phyloP scores from a whole-genome alignment of 257 asterid genomes.

The Anisodus tanguticus region DNA sequence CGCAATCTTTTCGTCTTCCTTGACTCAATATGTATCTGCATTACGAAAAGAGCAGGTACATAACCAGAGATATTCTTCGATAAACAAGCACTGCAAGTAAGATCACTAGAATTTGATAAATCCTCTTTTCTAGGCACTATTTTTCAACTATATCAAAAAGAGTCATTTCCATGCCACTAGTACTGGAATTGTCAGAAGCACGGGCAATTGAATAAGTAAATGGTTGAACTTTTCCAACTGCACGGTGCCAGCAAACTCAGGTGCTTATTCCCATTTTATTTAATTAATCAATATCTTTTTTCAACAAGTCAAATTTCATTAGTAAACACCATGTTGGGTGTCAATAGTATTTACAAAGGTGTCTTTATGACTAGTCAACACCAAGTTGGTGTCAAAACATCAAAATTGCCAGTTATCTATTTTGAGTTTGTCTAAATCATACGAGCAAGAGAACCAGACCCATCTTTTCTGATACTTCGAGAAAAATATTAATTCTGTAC shows the following conservation, averaged over 20 bases:
- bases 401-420: neutral
- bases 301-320: neutral
- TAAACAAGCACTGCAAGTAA: neutral
- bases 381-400: neutral
- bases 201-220: neutral
- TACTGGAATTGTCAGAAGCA: neutral
- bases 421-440: neutral
- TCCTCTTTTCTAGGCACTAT: neutral
- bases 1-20: slow-evolving; percentile 65
- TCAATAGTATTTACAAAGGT: slow-evolving; percentile 2
- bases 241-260: neutral
- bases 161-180: neutral
- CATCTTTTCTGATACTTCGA: neutral
- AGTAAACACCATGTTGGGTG: neutral
- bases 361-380: neutral
- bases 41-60: slow-evolving; percentile 24
- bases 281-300: neutral
- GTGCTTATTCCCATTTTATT: neutral
- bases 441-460: neutral
- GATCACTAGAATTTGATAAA: neutral
- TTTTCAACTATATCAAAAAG: neutral
- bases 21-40: slow-evolving; percentile 68
- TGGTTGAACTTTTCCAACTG: neutral
- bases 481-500: neutral
- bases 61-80: neutral